Conservation (phyloP, 2,329 filamentous ascomycete genomes). For the Gyromitra esculenta region DNA sequence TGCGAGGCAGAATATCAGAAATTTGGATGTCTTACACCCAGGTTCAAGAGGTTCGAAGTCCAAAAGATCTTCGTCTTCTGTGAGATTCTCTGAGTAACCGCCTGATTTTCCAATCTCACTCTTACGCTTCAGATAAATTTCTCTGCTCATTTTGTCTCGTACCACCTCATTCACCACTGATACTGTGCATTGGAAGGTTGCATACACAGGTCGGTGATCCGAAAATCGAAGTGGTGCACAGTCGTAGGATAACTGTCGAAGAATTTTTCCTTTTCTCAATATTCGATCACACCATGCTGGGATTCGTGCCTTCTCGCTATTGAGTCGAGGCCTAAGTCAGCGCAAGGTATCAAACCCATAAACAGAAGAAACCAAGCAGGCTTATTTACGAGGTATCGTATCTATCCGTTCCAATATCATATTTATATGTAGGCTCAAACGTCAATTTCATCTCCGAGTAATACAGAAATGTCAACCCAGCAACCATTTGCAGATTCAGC, state of each 20-base stretch:
- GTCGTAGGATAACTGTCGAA: conserved; percentile 84
- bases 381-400: conserved; percentile 85
- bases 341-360: not conserved
- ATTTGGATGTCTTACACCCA: conserved; percentile 73
- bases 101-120: conserved; percentile 72
- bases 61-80: conserved; percentile 78
- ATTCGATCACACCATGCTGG: conserved; percentile 98
- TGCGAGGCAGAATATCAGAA: conserved; percentile 58
- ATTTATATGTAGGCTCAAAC: conserved; percentile 96
- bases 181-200: conserved; percentile 84
- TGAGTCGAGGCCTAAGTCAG: conserved; percentile 24
- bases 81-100: conserved; percentile 69
- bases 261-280: conserved; percentile 81
- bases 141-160: conserved; percentile 76
- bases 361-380: not conserved
- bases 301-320: conserved; percentile 87
- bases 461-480: conserved; percentile 85
- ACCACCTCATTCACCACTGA: conserved; percentile 79
- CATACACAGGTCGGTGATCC: conserved; percentile 95
- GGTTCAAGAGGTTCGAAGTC: conserved; percentile 85
- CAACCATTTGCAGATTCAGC: conserved; percentile 96
- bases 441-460: conserved; percentile 90
- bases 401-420: conserved; percentile 83
- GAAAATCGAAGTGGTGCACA: conserved; percentile 86
- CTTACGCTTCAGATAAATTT: conserved; percentile 76